Conservation (phyloP, 2,329 filamentous ascomycete species). For the Fusarium sp. region DNA sequence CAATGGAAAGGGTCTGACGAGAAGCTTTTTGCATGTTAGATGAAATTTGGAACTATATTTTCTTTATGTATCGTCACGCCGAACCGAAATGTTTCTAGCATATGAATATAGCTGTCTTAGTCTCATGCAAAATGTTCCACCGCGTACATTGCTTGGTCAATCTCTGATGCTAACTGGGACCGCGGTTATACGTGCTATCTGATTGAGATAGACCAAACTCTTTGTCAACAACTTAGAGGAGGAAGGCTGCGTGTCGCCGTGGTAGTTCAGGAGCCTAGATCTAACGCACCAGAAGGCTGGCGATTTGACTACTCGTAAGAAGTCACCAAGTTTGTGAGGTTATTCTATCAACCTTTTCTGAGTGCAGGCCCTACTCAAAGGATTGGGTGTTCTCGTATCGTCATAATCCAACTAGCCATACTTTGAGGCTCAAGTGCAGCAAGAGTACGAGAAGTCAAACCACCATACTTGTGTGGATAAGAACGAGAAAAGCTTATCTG, state of each 20-base stretch:
- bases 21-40: not conserved
- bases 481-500: too few species aligned
- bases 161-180: too few species aligned
- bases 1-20: not conserved
- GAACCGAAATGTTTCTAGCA: too few species aligned
- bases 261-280: not conserved
- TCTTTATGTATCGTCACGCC: too few species aligned
- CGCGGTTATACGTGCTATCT: not conserved
- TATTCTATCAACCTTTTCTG: too few species aligned
- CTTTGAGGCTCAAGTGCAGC: too few species aligned
- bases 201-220: not conserved
- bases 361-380: fast-evolving
- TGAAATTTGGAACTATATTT: too few species aligned
- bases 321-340: not conserved
- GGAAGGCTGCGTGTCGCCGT: not conserved
- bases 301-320: fast-evolving
- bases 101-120: not conserved
- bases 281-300: not conserved
- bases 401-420: not conserved
- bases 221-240: not conserved
- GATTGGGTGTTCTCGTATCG: not conserved
- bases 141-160: too few species aligned
- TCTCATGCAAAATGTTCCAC: too few species aligned
- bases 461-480: too few species aligned
- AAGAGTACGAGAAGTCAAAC: not conserved